Conservation (phyloP, 371 early-diverging fungal species). For the Mortierella sp. region DNA sequence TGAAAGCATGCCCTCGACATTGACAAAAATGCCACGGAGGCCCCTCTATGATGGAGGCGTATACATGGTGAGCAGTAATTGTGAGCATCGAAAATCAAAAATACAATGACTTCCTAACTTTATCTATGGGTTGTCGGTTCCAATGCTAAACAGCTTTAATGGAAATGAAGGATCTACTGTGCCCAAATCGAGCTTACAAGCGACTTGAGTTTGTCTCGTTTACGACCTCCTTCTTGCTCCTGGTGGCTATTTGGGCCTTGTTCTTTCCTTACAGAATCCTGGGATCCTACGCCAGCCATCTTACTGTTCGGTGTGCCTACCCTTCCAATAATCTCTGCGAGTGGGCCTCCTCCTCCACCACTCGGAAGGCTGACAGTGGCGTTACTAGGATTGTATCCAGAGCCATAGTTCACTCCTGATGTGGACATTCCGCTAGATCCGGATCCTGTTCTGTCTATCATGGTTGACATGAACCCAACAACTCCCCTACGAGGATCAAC, state of each 20-base stretch:
- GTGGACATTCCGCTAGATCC: slow-evolving; percentile 10
- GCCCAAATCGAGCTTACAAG: slow-evolving; percentile 53
- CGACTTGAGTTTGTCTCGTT: slow-evolving; percentile 50
- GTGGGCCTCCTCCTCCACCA: slow-evolving; percentile 23
- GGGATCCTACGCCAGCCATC: not conserved
- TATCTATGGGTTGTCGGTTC: too few relatives aligned
- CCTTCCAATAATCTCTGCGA: slow-evolving; percentile 38
- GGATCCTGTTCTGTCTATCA: slow-evolving; percentile 46
- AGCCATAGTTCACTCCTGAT: slow-evolving; percentile 8
- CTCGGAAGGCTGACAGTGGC: not conserved
- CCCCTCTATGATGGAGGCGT: too few relatives aligned
- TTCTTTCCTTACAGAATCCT: slow-evolving; percentile 13
- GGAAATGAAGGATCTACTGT: not conserved
- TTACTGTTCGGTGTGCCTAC: slow-evolving; percentile 10
- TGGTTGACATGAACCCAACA: slow-evolving; percentile 49
- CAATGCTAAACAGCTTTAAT: too few relatives aligned
- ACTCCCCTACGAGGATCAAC: slow-evolving; percentile 44
- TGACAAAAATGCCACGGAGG: too few relatives aligned
- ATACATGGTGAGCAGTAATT: too few relatives aligned
- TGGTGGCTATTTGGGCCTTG: slow-evolving; percentile 15
- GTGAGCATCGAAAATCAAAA: too few relatives aligned
- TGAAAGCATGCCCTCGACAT: too few relatives aligned
- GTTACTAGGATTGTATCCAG: slow-evolving; percentile 25
- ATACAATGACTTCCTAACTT: too few relatives aligned
- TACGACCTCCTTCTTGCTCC: slow-evolving; percentile 41